phyloP scores from a whole-genome alignment of 1,284 basidiomycete species.

The Erythrobasidium hasegawianum region DNA sequence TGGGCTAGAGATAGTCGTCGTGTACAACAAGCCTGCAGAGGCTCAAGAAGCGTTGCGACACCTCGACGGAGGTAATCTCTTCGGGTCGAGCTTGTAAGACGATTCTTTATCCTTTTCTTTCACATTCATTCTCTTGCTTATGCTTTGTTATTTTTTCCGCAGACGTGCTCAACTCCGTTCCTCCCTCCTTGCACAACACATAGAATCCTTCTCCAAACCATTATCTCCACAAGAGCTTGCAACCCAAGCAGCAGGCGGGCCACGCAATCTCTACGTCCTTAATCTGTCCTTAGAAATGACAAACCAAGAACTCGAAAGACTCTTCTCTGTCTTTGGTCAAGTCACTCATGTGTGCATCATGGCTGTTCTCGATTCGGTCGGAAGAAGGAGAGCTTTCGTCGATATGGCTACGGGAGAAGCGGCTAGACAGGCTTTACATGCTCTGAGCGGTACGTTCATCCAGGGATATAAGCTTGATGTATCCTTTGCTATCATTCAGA shows the following conservation, averaged over 20 bases:
- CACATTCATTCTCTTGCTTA: not conserved
- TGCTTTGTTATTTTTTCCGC: not conserved
- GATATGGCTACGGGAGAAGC: slow-evolving; percentile 33
- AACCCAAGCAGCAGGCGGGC: slow-evolving; percentile 28
- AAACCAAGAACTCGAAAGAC: slow-evolving; percentile 24
- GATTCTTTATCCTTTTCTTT: not conserved
- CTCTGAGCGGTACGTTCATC: slow-evolving; percentile 26
- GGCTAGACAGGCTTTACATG: slow-evolving; percentile 25
- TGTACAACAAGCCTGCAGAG: slow-evolving; percentile 10
- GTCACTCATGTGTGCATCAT: slow-evolving; percentile 35
- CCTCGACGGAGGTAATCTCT: slow-evolving; percentile 28
- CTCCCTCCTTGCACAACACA: slow-evolving; percentile 17
- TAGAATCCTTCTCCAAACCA: slow-evolving; percentile 19
- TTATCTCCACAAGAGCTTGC: slow-evolving; percentile 25
- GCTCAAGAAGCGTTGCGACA: slow-evolving; percentile 31
- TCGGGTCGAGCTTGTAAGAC: slow-evolving; percentile 18
- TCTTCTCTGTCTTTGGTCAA: slow-evolving; percentile 29
- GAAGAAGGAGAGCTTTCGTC: slow-evolving; percentile 34
- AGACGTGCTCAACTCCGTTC: slow-evolving; percentile 23
- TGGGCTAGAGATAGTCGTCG: slow-evolving; percentile 16
- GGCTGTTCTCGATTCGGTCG: slow-evolving; percentile 32
- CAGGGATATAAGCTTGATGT: slow-evolving; percentile 32
- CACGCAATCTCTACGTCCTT: slow-evolving; percentile 34
- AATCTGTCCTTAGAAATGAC: slow-evolving; percentile 36
- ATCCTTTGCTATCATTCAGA: slow-evolving; percentile 32